Conservation (phyloP, 208 protist genomes). For the Angomonas deanei region DNA sequence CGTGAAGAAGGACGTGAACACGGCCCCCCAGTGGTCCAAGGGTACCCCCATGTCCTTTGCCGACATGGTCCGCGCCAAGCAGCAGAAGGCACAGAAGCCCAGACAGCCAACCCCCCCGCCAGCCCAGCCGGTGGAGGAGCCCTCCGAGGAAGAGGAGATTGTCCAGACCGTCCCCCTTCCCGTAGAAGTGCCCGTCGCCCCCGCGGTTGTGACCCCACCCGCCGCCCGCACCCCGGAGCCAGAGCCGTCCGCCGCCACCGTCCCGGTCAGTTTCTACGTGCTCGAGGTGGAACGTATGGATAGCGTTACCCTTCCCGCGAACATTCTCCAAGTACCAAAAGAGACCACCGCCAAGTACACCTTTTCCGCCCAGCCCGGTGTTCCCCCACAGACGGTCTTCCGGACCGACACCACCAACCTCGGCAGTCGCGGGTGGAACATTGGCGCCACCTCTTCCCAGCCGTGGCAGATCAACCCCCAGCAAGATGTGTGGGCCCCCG, state of each 20-base stretch:
- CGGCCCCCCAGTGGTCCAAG: background rate
- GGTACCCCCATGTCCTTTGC: background rate
- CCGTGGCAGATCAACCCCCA: background rate
- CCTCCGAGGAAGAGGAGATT: background rate
- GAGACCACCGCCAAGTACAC: background rate
- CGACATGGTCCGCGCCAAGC: background rate
- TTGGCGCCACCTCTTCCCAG: background rate
- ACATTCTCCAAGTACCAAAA: background rate
- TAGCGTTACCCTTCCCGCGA: background rate
- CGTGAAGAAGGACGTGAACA: background rate
- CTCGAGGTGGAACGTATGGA: background rate
- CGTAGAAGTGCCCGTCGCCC: background rate
- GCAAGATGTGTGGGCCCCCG: background rate
- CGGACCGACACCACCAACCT: background rate
- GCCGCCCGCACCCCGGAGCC: conserved; percentile 1
- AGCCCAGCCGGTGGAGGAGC: background rate
- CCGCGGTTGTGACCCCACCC: background rate
- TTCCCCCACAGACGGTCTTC: background rate
- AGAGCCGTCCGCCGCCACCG: background rate
- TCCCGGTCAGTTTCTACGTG: background rate
- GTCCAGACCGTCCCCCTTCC: background rate
- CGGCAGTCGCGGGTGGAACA: background rate
- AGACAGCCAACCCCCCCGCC: background rate
- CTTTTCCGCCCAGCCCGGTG: background rate
- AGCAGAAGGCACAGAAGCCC: background rate